Evolutionary conservation across 2,329 filamentous ascomycete genomes (phyloP).

Genomic region (Claviceps purpurea): DNA sequence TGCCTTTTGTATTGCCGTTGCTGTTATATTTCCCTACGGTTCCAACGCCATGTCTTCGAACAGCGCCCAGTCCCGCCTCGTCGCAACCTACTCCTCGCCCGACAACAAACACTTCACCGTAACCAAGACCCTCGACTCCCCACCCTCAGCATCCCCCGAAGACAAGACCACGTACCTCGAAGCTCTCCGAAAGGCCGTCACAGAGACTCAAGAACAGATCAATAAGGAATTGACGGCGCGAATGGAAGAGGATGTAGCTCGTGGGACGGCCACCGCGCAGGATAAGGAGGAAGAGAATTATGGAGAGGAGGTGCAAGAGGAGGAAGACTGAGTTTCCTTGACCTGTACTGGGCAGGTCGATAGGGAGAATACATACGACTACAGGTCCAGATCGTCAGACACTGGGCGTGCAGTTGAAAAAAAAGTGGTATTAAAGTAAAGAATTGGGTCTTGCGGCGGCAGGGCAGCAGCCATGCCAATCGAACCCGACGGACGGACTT

Average conservation of each 20-base stretch:
- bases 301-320: constrained; percentile 68
- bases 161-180: constrained; percentile 47
- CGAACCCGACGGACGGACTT: background rate
- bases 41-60: background rate
- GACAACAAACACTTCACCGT: constrained; percentile 33
- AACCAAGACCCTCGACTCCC: constrained; percentile 22
- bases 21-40: too few species aligned
- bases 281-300: constrained; percentile 63
- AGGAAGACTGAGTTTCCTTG: constrained; percentile 24
- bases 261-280: constrained; percentile 25
- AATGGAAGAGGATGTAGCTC: constrained; percentile 60
- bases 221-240: constrained; percentile 59
- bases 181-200: constrained; percentile 42
- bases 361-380: background rate
- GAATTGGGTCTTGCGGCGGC: constrained; percentile 1
- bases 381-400: background rate
- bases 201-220: constrained; percentile 48
- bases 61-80: constrained; percentile 16
- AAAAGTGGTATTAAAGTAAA: constrained; percentile 15
- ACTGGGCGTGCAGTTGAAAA: background rate
- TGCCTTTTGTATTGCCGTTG: too few species aligned
- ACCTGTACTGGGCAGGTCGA: background rate
- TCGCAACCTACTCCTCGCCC: constrained; percentile 41
- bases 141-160: constrained; percentile 21
- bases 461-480: background rate